A percentile compares a stretch with the other conserved stretches of the same genome.
These are phyloP conservation scores for Lipomyces starkeyi DNA, from an alignment of 805 yeast genomes.

Conservation along the genomic window DNA sequence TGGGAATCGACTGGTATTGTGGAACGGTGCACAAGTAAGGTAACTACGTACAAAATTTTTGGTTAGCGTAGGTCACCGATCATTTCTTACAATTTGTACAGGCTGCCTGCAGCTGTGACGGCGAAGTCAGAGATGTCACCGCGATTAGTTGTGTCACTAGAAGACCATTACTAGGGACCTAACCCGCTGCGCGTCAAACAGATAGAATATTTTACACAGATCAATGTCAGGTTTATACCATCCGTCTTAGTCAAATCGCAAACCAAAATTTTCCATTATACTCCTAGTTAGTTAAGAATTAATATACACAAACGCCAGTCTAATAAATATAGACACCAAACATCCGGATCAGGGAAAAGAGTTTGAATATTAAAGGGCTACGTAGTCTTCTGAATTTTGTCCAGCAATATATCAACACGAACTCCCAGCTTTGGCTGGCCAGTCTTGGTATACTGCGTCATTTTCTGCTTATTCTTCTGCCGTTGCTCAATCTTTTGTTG, in stretches of 20 bases:
- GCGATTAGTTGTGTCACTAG: too few relatives aligned
- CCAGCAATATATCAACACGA: constrained; percentile 30
- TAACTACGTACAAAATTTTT: too few relatives aligned
- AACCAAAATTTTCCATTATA: neutral
- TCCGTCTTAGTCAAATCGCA: neutral
- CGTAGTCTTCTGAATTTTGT: constrained; percentile 19
- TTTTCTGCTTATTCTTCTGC: constrained; percentile 20
- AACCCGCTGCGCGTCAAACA: too few relatives aligned
- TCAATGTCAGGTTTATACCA: neutral
- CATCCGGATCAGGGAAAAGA: neutral
- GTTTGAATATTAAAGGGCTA: neutral
- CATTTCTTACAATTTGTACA: too few relatives aligned
- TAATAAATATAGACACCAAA: neutral
- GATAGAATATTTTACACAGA: neutral
- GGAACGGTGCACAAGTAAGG: too few relatives aligned
- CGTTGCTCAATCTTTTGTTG: constrained; percentile 20
- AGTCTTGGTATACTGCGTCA: constrained; percentile 27
- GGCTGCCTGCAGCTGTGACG: too few relatives aligned
- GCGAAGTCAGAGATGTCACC: too few relatives aligned
- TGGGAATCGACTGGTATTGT: too few relatives aligned
- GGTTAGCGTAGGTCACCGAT: too few relatives aligned
- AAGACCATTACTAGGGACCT: too few relatives aligned
- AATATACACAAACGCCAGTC: neutral
- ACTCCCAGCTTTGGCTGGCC: constrained; percentile 37
- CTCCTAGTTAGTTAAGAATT: neutral